phyloP scores from a whole-genome alignment of 2,329 filamentous ascomycete species.

The Dactylellina leptospora region DNA sequence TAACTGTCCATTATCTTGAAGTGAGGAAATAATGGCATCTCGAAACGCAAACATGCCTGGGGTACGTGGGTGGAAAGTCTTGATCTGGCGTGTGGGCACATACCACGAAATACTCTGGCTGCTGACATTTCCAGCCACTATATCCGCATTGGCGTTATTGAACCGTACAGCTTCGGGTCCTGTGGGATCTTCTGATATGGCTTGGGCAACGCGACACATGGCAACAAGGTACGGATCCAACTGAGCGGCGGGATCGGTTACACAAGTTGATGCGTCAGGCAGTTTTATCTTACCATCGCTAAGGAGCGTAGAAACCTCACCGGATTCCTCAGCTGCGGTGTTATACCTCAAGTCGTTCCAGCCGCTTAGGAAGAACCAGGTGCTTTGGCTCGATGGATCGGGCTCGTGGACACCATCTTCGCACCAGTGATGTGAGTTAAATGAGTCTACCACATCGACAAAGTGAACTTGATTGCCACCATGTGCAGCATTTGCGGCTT shows the following conservation, averaged over 20 bases:
- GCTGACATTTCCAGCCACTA: constrained; percentile 1
- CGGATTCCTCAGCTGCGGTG: neutral
- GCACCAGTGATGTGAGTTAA: constrained; percentile 1
- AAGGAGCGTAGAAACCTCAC: constrained; percentile 1
- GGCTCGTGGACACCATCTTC: neutral
- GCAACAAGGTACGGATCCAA: constrained; percentile 1
- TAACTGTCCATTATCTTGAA: neutral
- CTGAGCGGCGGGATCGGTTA: neutral
- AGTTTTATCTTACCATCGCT: neutral
- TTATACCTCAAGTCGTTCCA: constrained; percentile 1
- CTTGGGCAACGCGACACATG: neutral
- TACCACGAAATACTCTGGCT: neutral
- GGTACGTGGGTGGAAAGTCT: neutral
- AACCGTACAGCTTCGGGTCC: neutral
- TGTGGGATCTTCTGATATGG: constrained; percentile 1
- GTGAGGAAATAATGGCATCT: constrained; percentile 1
- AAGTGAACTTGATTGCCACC: neutral
- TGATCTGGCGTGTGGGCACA: neutral
- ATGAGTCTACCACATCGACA: constrained; percentile 1
- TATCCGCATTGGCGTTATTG: constrained; percentile 1
- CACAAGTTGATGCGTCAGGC: neutral
- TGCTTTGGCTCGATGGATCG: neutral
- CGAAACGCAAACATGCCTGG: neutral
- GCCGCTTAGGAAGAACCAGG: neutral
- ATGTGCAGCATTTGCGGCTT: constrained; percentile 1